Evolutionary conservation across 176 grass and related monocot species (phyloP), one percentile per base, ranked within the genome.

Genomic region (Musa schizocarpa): DNA sequence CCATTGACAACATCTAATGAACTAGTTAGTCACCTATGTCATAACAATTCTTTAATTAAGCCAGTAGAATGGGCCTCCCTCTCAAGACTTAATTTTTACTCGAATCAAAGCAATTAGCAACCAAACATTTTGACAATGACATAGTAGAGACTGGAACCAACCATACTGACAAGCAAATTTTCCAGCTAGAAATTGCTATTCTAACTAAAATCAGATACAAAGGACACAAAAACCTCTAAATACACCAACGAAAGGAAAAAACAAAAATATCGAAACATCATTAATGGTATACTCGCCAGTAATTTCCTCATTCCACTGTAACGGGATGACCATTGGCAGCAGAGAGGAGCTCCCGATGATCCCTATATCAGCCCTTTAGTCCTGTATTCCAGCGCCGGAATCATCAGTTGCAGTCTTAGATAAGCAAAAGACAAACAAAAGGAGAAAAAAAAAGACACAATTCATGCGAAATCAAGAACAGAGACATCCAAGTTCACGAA

Each of bases 291-390:
- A 69, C 11, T 34, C 67, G 19, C 14, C 12, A 17, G 68, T 50
- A 70, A 52, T 43, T 49, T 11, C 48, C 11, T 6, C 24, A 8
- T 43, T 43, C 14, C 65, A 68, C 65, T 29, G 13, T 68, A 34
- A 68, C 0, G 24, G 34, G 68, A 70, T 70, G 34, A 43, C 34
- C 34, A 43, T 43, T 43, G 68, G 4, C 43, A 50, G 48, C 16
- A 20, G 68, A 25, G 63, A 70, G 6, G 34, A 70, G 19, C 25
- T 51, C 43, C 8, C 13, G 13, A 43, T 43, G 3, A 68, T 68
- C 65, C 20, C 68, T 70, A 70, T 14, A 70, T 51, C 68, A 52
- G 48, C 43, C 68, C 68, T 2, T 70, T 70, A 20, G 68, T 70
- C 68, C 68, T 70, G 68, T 48, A 70, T 20, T 43, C 34, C 43